Evolutionary conservation across 768 basidiomycete genomes (phyloP).

Genomic region (Dioszegia crocea): DNA sequence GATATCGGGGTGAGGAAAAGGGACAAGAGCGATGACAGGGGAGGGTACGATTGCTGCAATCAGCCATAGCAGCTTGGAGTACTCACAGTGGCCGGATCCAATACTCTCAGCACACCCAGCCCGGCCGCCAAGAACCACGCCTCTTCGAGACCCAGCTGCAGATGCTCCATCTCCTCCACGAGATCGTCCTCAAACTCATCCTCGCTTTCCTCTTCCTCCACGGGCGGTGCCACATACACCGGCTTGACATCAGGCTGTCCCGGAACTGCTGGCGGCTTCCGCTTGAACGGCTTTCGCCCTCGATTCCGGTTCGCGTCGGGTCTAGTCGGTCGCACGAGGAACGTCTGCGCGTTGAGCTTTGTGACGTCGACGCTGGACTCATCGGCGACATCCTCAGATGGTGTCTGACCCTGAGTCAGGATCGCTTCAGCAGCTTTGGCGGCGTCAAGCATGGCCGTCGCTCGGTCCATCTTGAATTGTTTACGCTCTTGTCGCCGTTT

Average conservation of each 20-base stretch:
- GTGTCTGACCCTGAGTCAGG: slow-evolving; percentile 16
- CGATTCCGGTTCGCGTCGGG: slow-evolving; percentile 41
- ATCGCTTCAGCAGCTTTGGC: slow-evolving; percentile 58
- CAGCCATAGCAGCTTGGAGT: not conserved
- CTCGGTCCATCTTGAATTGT: slow-evolving; percentile 89
- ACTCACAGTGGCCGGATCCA: slow-evolving; percentile 64
- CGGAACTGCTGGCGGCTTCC: slow-evolving; percentile 7
- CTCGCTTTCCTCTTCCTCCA: slow-evolving; percentile 49
- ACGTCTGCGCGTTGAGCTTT: slow-evolving; percentile 45
- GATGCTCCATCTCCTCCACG: slow-evolving; percentile 74
- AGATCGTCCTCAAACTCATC: slow-evolving; percentile 53
- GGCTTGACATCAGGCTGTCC: not conserved
- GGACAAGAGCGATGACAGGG: slow-evolving; percentile 25
- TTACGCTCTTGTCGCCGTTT: slow-evolving; percentile 79
- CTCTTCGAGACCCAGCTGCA: slow-evolving; percentile 83
- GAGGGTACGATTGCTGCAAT: slow-evolving; percentile 24
- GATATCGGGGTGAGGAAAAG: slow-evolving; percentile 51
- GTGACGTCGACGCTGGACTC: slow-evolving; percentile 27
- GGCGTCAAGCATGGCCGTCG: slow-evolving; percentile 60
- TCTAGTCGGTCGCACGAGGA: slow-evolving; percentile 45
- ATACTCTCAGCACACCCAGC: slow-evolving; percentile 71
- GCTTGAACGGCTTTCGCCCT: slow-evolving; percentile 34
- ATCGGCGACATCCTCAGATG: not conserved
- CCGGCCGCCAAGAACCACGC: slow-evolving; percentile 84
- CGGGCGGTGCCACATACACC: not conserved